Conservation (phyloP, 768 basidiomycete genomes). For the Suillus hirtellus region DNA sequence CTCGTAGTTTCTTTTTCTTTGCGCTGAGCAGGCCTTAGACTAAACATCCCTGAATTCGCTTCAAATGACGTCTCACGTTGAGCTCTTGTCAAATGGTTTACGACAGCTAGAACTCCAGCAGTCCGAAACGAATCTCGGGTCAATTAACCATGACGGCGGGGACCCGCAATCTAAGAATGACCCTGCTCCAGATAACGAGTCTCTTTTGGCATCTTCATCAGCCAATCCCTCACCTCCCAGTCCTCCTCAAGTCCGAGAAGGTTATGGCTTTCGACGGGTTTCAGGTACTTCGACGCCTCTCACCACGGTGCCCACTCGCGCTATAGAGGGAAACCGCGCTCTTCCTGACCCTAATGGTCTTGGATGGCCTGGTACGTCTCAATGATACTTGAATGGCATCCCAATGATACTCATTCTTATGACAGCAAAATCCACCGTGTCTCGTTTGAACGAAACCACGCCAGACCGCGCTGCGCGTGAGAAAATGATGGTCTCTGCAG, state of each 20-base stretch:
- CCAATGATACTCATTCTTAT: conserved; percentile 16
- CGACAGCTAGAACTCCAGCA: conserved; percentile 45
- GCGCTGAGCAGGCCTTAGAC: conserved; percentile 21
- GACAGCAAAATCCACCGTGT: conserved; percentile 86
- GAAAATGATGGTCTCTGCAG: conserved; percentile 75
- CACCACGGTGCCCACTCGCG: conserved; percentile 29
- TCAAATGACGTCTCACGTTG: conserved; percentile 35
- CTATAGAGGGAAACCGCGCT: conserved; percentile 31
- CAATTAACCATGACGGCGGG: conserved; percentile 17
- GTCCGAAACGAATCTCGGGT: conserved; percentile 11
- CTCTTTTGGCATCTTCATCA: conserved; percentile 12
- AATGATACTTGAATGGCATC: conserved; percentile 12
- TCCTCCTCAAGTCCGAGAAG: conserved; percentile 56
- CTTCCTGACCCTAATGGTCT: conserved; percentile 67
- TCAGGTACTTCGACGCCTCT: conserved; percentile 71
- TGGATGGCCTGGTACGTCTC: conserved; percentile 83
- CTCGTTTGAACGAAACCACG: conserved; percentile 78
- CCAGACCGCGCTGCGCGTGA: conserved; percentile 73
- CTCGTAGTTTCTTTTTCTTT: conserved; percentile 3
- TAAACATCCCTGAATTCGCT: conserved; percentile 14
- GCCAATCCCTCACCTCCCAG: conserved; percentile 20
- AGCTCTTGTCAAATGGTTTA: conserved; percentile 47
- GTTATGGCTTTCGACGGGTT: conserved; percentile 73
- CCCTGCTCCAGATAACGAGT: conserved; percentile 3
- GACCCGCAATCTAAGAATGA: conserved; percentile 13